A percentile compares a stretch with the other conserved stretches of the same genome.
Conservation (phyloP, 2,329 filamentous ascomycete species). For the Didymosphaeria variabile region DNA sequence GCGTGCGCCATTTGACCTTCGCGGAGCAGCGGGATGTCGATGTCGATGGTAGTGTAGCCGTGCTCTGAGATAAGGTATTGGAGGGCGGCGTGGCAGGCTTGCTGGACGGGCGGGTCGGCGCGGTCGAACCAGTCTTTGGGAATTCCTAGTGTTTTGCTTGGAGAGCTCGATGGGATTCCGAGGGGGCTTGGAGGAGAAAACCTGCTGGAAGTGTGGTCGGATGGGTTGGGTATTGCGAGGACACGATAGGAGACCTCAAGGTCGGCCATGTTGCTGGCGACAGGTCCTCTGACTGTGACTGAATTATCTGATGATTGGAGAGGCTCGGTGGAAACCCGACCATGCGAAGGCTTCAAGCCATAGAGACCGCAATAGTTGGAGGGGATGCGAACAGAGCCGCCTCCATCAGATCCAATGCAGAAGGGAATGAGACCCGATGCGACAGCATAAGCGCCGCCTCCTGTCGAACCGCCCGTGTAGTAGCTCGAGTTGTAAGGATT, state of each 20-base stretch:
- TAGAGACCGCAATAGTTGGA: slow-evolving; percentile 80
- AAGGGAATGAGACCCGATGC: slow-evolving; percentile 78
- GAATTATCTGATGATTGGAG: slow-evolving; percentile 67
- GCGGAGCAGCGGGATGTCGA: slow-evolving; percentile 71
- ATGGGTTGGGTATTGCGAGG: slow-evolving; percentile 76
- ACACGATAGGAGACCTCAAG: slow-evolving; percentile 83
- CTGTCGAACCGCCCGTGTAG: slow-evolving; percentile 84
- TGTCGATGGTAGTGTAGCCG: slow-evolving; percentile 66
- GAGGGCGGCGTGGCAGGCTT: slow-evolving; percentile 69
- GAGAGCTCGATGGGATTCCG: slow-evolving; percentile 39
- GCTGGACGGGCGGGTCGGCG: slow-evolving; percentile 70
- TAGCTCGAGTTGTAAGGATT: slow-evolving; percentile 81
- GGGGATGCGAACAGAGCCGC: slow-evolving; percentile 79
- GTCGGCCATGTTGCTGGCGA: slow-evolving; percentile 79
- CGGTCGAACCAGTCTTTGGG: slow-evolving; percentile 74
- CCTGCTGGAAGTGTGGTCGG: slow-evolving; percentile 65
- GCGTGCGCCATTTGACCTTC: slow-evolving; percentile 81
- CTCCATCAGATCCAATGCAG: slow-evolving; percentile 74
- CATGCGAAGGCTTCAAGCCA: slow-evolving; percentile 81
- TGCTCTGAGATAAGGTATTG: slow-evolving; percentile 63
- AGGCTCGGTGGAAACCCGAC: slow-evolving; percentile 70
- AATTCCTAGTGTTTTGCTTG: slow-evolving; percentile 73
- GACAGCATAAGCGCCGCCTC: slow-evolving; percentile 76
- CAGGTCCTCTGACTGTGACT: slow-evolving; percentile 75
- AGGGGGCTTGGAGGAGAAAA: slow-evolving; percentile 67